Base-by-base conservation (phyloP, 352 stramenopile species). In the Pythium sukuiense region DNA sequence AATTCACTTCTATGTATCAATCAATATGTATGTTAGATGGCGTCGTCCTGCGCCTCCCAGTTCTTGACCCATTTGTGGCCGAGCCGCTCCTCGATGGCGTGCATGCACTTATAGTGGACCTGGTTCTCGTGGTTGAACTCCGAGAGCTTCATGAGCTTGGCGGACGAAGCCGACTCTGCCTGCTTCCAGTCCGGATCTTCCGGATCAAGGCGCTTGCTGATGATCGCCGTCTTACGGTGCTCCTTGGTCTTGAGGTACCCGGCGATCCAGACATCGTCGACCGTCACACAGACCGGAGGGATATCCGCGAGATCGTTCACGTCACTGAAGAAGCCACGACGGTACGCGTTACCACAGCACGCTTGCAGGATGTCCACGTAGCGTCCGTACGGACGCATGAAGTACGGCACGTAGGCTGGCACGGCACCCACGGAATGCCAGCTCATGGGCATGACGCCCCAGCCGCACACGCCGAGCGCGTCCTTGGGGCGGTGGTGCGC, bases 261-360 rank as follows among this genome's bases (percentile, higher is more conserved):
- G 0, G 85, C 83, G 65, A 94, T 89, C 85, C 85, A 94, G 16
- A 92, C 84, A 55, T 92, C 83, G 60, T 94, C 85, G 11, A 94
- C 83, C 1, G 85, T 94, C 54, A 92, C 81, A 64, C 85, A 94
- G 6, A 90, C 72, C 0, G 67, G 8, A 18, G 83, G 82, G 54
- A 93, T 90, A 30, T 88, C 71, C 0, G 83, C 83, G 16, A 93
- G 74, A 8, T 79, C 77, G 16, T 91, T 76, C 6, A 93, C 70
- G 41, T 92, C 81, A 43, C 57, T 66, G 70, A 93, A 93, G 62
- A 93, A 93, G 18, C 81, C 80, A 29, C 83, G 80, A 5, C 85
- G 80, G 63, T 92, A 93, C 3, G 83, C 85, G 50, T 85, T 84
- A 16, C 80, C 83, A 33, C 83, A 87, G n/a, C 76, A 81, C 37